These are phyloP conservation scores for Saccharomycopsis synnaedendra DNA, from an alignment of 805 yeast species.

Conservation along the genomic window DNA sequence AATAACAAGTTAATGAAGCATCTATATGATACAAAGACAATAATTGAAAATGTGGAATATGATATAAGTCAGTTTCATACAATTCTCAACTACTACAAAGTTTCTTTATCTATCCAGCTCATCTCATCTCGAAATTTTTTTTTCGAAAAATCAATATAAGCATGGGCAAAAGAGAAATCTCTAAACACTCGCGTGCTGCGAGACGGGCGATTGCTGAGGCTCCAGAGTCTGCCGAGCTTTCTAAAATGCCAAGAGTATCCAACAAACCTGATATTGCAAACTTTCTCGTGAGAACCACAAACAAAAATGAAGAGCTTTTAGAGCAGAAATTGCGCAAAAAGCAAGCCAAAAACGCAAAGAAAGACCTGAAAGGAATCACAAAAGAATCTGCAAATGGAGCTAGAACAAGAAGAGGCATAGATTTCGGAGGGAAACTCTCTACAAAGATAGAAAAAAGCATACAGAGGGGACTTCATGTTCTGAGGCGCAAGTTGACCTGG, in stretches of 20 bases:
- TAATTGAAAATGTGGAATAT: not conserved
- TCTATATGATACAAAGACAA: too few species aligned
- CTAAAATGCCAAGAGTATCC: conserved; percentile 14
- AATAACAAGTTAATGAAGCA: too few species aligned
- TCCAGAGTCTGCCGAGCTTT: conserved; percentile 14
- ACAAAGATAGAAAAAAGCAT: conserved; percentile 15
- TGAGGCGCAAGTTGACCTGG: conserved; percentile 14
- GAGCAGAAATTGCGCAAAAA: conserved; percentile 11
- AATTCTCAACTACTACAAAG: not conserved
- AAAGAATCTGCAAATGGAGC: not conserved
- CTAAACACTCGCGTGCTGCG: conserved; percentile 17
- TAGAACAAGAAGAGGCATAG: conserved; percentile 9
- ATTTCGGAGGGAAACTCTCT: conserved; percentile 11
- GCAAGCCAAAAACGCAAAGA: not conserved
- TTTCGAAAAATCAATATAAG: not conserved
- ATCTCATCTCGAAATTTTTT: not conserved
- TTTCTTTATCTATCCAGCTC: not conserved
- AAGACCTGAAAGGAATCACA: not conserved
- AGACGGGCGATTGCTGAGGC: conserved; percentile 12
- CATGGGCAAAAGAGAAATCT: conserved; percentile 14
- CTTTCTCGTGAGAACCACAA: conserved; percentile 15
- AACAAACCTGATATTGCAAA: conserved; percentile 13
- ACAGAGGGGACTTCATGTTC: conserved; percentile 6
- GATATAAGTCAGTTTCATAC: not conserved
- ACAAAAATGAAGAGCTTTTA: conserved; percentile 14